Evolutionary conservation across 768 basidiomycete genomes (phyloP).

Genomic region (Ephemerocybe angulata): DNA sequence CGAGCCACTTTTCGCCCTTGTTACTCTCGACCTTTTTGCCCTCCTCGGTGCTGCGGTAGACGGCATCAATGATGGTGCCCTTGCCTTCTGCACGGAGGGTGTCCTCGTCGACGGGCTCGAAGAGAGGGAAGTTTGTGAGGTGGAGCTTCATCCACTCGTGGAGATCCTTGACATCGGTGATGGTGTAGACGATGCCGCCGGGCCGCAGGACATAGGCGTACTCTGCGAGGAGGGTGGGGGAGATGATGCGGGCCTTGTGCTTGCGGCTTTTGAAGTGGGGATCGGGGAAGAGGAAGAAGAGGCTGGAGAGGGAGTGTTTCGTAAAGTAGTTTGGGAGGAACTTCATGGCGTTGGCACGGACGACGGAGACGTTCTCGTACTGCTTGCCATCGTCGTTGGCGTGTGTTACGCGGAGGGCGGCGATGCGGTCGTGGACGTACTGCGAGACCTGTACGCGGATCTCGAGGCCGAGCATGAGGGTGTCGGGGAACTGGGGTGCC

Average conservation of each 20-base stretch:
- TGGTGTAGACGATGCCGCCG: conserved; percentile 96
- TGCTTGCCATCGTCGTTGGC: conserved; percentile 39
- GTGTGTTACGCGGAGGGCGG: conserved; percentile 74
- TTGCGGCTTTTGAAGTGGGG: conserved; percentile 98
- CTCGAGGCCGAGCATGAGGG: conserved; percentile 94
- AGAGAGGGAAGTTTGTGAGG: conserved; percentile 83
- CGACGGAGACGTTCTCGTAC: conserved; percentile 88
- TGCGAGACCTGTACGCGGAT: conserved; percentile 95
- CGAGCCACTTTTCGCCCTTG: conserved; percentile 85
- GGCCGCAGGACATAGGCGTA: conserved; percentile 91
- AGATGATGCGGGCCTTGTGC: conserved; percentile 98
- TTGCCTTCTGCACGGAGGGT: conserved; percentile 72
- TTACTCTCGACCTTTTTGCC: conserved; percentile 96
- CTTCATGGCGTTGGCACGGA: conserved; percentile 98
- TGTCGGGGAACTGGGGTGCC: conserved; percentile 87
- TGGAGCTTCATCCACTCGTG: conserved; percentile 95
- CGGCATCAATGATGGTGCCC: conserved; percentile 75
- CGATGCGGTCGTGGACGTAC: conserved; percentile 92
- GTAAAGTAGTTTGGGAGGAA: conserved; percentile 95
- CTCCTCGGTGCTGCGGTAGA: conserved; percentile 88
- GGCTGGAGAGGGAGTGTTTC: conserved; percentile 83
- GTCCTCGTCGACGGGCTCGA: conserved; percentile 73
- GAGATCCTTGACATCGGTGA: conserved; percentile 93
- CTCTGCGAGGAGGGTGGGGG: conserved; percentile 94
- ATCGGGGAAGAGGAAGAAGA: conserved; percentile 99